Evolutionary conservation across 192 early-diverging fungal genomes (phyloP).

Genomic region (Backusella psychrophila): DNA sequence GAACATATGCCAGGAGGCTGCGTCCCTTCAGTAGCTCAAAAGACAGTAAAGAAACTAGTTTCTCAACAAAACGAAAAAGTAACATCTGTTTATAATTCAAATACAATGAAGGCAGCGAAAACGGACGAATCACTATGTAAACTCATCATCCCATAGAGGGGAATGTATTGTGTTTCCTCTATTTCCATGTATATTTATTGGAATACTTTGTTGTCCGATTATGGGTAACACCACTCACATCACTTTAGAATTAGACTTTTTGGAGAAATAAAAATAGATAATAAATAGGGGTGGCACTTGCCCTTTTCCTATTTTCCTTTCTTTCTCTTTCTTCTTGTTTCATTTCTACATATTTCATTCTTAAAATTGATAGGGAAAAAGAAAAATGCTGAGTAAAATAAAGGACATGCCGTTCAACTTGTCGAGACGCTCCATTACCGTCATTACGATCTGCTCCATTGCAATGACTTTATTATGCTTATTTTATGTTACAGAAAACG

Average conservation of each 20-base stretch:
- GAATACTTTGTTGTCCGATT: neutral
- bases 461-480: neutral
- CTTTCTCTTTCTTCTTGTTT: neutral
- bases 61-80: constrained; percentile 4
- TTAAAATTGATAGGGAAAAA: neutral
- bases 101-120: constrained; percentile 9
- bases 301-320: neutral
- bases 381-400: neutral
- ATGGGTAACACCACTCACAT: neutral
- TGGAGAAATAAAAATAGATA: neutral
- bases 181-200: neutral
- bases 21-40: constrained; percentile 12
- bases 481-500: neutral
- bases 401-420: neutral
- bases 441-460: neutral
- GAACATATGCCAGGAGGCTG: constrained; percentile 70
- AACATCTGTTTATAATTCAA: constrained; percentile 3
- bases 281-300: neutral
- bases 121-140: neutral
- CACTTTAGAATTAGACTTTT: neutral
- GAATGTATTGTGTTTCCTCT: neutral
- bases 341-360: neutral
- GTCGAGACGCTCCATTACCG: neutral
- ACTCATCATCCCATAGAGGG: neutral
- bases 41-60: neutral